phyloP scores from a whole-genome alignment of 108 stramenopile species.

The Ochromonas danica region DNA sequence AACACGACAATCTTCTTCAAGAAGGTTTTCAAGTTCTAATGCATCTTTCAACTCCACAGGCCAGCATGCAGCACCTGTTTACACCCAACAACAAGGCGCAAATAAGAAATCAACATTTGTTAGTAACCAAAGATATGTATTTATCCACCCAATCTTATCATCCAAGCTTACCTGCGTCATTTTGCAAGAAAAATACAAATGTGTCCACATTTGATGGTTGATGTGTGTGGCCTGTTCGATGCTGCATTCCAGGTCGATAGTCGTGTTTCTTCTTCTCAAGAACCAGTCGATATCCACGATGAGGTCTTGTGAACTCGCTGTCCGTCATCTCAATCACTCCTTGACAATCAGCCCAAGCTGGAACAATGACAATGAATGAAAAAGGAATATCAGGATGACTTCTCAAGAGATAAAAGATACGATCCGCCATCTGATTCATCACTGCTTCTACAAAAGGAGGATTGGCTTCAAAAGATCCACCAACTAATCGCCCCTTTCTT shows the following conservation, averaged over 20 bases:
- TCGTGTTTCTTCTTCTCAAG: constrained; percentile 41
- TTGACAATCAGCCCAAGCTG: neutral
- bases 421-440: neutral
- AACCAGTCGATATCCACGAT: constrained; percentile 37
- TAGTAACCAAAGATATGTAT: too few species aligned
- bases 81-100: too few species aligned
- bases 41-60: too few species aligned
- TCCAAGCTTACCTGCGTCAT: constrained; percentile 39
- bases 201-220: constrained; percentile 45
- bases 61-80: too few species aligned
- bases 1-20: too few species aligned
- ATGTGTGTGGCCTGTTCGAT: constrained; percentile 40
- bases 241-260: constrained; percentile 46
- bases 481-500: neutral
- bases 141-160: too few species aligned
- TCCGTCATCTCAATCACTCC: constrained; percentile 38
- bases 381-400: neutral
- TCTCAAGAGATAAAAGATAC: neutral
- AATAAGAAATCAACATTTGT: too few species aligned
- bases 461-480: neutral
- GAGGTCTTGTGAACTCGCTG: constrained; percentile 33
- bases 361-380: neutral
- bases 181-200: constrained; percentile 42
- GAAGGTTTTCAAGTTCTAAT: too few species aligned
- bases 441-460: neutral